Conservation (phyloP, 1,284 basidiomycete species). For the Polyporus tsugae region DNA sequence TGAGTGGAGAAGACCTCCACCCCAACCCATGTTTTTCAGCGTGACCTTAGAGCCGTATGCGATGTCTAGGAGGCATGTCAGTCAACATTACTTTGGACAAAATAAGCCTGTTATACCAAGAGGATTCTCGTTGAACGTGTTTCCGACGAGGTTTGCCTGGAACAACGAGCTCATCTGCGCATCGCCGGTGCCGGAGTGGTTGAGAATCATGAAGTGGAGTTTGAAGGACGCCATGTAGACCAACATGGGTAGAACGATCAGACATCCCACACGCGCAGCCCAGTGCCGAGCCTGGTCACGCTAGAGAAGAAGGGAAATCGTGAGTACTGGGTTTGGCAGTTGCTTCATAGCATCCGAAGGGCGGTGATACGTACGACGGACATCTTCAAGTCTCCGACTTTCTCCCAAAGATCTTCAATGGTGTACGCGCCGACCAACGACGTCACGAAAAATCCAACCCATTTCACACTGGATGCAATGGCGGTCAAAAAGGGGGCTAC, state of each 20-base stretch:
- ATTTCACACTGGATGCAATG: slow-evolving; percentile 80
- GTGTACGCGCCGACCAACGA: slow-evolving; percentile 96
- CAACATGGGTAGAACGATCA: slow-evolving; percentile 90
- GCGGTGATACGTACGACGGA: slow-evolving; percentile 67
- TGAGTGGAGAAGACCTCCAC: slow-evolving; percentile 95
- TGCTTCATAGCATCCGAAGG: slow-evolving; percentile 19
- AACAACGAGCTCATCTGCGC: slow-evolving; percentile 99
- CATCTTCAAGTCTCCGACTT: slow-evolving; percentile 97
- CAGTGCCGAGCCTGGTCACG: slow-evolving; percentile 91
- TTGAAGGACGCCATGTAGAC: slow-evolving; percentile 98
- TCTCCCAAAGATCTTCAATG: slow-evolving; percentile 97
- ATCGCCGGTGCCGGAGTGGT: slow-evolving; percentile 95
- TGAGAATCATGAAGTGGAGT: slow-evolving; percentile 94
- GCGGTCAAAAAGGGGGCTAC: not conserved
- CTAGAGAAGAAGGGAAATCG: slow-evolving; percentile 43
- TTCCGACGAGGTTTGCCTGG: slow-evolving; percentile 96
- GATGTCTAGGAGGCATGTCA: slow-evolving; percentile 63
- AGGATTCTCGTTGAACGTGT: slow-evolving; percentile 91
- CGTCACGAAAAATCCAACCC: slow-evolving; percentile 96
- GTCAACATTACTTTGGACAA: not conserved
- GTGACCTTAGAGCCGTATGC: slow-evolving; percentile 93
- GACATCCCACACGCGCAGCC: slow-evolving; percentile 85
- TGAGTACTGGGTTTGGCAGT: slow-evolving; percentile 3
- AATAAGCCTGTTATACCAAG: slow-evolving; percentile 60
- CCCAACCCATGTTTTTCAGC: slow-evolving; percentile 98